Evolutionary conservation across 164 flowering plant species (phyloP), one percentile per base, ranked within the genome.

Genomic region (Saururus chinensis): DNA sequence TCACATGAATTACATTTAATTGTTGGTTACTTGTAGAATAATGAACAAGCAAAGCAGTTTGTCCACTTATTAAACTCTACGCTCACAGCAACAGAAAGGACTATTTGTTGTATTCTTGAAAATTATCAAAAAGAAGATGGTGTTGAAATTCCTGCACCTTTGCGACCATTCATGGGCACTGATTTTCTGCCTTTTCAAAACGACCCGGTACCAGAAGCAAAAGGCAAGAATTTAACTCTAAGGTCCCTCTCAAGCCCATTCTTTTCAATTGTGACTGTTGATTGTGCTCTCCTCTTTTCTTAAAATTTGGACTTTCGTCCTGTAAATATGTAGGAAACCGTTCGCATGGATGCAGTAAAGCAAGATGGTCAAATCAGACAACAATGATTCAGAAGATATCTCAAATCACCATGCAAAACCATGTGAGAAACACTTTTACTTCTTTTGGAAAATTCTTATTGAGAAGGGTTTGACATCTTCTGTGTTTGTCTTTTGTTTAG

Each of bases 71-170:
- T 93, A 80, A 90, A 93, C 76, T 90, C 97, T 9, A 93, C 97
- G 19, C 87, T 93, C 26, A 87, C 97, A 17, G 97, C 98, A 57
- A 93, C 98, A 5, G 97, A 93, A 74, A 85, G 95, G 74, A 93
- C 97, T 56, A 71, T 90, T 21, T 90, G 98, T 72, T 86, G 93
- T 77, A 86, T 90, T 57, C 89, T 93, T 11, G 98, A 93, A 76
- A 90, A 90, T 73, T 72, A 85, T 70, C 98, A 93, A 75, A 84
- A 59, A 70, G 95, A 90, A 75, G 84, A 92, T 68, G 96, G 98
- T 2, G 85, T 92, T 0, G 87, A 84, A 60, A 60, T 92, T 53
- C 96, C 98, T 9, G 76, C 72, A 74, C 84, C 61, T 57, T 69
- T 93, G 41, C 80, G 66, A 57, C 76, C 77, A 21, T 90, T 62